Evolutionary conservation across 805 yeast species (phyloP), one percentile per base, ranked within the genome.

Genomic region (Hanseniaspora clermontiae): DNA sequence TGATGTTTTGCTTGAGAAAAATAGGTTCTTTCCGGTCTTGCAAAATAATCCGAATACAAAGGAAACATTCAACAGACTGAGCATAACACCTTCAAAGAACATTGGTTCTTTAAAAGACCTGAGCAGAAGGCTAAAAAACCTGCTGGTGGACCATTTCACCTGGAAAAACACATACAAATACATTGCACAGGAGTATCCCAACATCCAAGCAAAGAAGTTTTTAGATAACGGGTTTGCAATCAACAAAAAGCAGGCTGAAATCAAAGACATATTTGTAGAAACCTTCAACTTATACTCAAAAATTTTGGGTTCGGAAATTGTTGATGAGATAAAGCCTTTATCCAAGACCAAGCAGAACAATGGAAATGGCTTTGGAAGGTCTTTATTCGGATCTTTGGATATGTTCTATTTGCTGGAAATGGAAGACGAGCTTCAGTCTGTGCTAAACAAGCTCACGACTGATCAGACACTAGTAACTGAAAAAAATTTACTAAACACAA

Each of bases 321-420:
- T 31, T 31, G 81, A 77, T 59, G 80, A 75, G 58, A 64, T 76
- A 5, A 60, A 59, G 20, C 80, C 80, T 0, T 47, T 75, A 3
- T 60, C 73, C 1, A 63, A 66, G 17, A 43, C 53, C 29, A 64
- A 68, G n/a, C 58, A 37, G 9, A 72, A 75, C 57, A 70, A 78
- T 1, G 74, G 76, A 59, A 68, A 70, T 45, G 78, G 78, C 1
- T 78, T 81, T 81, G 76, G 80, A 5, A 67, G 78, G 5, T 72
- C 79, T 2, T 48, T 74, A 19, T 68, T 80, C 6, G 84, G 80
- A 58, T 67, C 80, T 1, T 61, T 80, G 38, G 84, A 80, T 60
- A 74, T 82, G 1, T 62, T 80, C 46, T 67, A 65, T 54, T 64
- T 80, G n/a, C 71, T 79, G 74, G 74, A 68, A 9, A 66, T 76